Evolutionary conservation across 768 basidiomycete genomes (phyloP).

Genomic region (Exidia glandulosa): DNA sequence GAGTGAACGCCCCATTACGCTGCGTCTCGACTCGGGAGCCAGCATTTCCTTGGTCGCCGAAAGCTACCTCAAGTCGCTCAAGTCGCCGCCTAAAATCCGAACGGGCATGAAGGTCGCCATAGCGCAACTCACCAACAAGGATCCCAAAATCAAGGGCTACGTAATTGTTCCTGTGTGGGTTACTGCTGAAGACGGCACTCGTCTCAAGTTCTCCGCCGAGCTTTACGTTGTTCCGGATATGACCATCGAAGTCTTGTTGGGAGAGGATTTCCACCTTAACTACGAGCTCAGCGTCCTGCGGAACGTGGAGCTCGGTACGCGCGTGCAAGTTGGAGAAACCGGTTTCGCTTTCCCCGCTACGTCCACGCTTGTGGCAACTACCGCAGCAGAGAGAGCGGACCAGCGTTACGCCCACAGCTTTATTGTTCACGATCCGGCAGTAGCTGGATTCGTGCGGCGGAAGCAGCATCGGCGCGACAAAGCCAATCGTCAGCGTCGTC

Average conservation of each 20-base stretch:
- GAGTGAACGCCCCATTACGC: too few species aligned
- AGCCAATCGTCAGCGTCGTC: background rate
- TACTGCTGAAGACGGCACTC: background rate
- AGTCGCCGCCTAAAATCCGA: too few species aligned
- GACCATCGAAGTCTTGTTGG: conserved; percentile 20
- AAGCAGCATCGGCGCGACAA: too few species aligned
- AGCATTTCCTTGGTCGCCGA: too few species aligned
- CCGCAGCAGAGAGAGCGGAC: background rate
- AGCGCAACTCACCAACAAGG: too few species aligned
- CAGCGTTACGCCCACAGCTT: background rate
- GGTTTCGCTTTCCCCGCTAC: conserved; percentile 5
- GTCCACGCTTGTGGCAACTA: conserved; percentile 2
- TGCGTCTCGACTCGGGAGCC: too few species aligned
- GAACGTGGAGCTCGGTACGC: conserved; percentile 1
- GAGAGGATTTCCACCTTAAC: conserved; percentile 17
- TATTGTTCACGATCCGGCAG: too few species aligned
- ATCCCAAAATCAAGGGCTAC: conserved; percentile 9
- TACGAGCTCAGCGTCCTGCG: conserved; percentile 14
- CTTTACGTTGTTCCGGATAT: conserved; percentile 14
- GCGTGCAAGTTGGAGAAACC: conserved; percentile 10
- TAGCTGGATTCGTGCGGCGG: too few species aligned
- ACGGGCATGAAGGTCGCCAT: too few species aligned
- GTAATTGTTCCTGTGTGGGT: conserved; percentile 8
- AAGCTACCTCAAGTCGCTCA: too few species aligned
- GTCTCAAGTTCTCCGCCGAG: too few species aligned